These are phyloP conservation scores for Penicillium herquei DNA, from an alignment of 495 filamentous ascomycete genomes.

Conservation along the genomic window DNA sequence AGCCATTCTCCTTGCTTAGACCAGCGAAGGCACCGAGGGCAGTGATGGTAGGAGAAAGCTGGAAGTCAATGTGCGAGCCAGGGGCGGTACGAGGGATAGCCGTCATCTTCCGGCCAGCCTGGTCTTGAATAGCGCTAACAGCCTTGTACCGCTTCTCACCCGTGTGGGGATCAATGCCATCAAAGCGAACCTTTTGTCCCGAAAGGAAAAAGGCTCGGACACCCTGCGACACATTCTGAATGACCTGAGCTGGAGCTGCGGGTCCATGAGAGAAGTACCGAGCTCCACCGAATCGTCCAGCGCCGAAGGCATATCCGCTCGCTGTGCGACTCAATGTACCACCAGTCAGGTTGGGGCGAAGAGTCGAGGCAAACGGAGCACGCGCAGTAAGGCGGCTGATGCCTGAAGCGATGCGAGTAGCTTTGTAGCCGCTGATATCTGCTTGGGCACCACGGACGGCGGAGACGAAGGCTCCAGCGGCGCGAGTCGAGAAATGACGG, in stretches of 20 bases:
- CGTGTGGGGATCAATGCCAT: conserved; percentile 62
- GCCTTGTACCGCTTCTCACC: conserved; percentile 77
- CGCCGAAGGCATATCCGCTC: conserved; percentile 77
- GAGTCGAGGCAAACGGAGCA: conserved; percentile 84
- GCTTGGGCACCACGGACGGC: conserved; percentile 53
- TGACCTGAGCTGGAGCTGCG: conserved; percentile 78
- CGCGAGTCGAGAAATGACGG: conserved; percentile 71
- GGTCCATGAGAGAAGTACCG: conserved; percentile 90
- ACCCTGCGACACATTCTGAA: conserved; percentile 91
- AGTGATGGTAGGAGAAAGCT: conserved; percentile 82
- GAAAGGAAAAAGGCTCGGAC: conserved; percentile 87
- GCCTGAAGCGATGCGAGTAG: conserved; percentile 63
- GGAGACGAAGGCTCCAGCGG: conserved; percentile 61
- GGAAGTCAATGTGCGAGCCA: conserved; percentile 81
- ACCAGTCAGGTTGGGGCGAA: conserved; percentile 89
- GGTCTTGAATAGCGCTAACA: conserved; percentile 66
- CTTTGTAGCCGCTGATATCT: conserved; percentile 63
- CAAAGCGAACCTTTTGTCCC: conserved; percentile 80
- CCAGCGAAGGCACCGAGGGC: conserved; percentile 62
- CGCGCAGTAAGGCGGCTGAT: conserved; percentile 66
- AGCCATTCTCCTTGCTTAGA: conserved; percentile 30
- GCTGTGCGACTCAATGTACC: conserved; percentile 81
- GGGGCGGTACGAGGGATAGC: conserved; percentile 54
- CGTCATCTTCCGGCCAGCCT: conserved; percentile 61
- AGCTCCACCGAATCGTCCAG: conserved; percentile 66